Conservation (phyloP, 2,329 filamentous ascomycete genomes). For the Colletotrichum sojae region DNA sequence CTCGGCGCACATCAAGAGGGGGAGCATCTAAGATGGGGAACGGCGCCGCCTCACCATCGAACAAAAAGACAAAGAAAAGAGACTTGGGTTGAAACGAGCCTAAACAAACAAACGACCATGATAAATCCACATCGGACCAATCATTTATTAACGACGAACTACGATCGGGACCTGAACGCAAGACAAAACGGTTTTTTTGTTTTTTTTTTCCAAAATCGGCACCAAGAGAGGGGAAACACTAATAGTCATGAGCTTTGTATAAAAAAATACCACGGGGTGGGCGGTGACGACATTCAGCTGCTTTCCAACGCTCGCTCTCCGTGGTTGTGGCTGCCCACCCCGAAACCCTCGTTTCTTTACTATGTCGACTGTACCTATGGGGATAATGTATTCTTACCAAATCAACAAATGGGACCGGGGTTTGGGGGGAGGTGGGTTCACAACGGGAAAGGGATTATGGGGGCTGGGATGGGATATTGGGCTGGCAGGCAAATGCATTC, state of each 20-base stretch:
- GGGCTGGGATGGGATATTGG: neutral
- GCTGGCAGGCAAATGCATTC: constrained; percentile 19
- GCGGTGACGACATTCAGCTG: neutral
- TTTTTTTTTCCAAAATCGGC: constrained; percentile 3
- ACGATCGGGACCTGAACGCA: constrained; percentile 34
- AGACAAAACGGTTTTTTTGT: too few species aligned
- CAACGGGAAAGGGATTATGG: neutral
- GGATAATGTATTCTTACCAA: constrained; percentile 31
- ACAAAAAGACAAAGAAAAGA: constrained; percentile 14
- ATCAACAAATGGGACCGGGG: constrained; percentile 9
- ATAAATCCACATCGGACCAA: constrained; percentile 28
- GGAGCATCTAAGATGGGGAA: constrained; percentile 55
- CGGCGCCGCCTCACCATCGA: constrained; percentile 2
- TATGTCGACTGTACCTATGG: constrained; percentile 34
- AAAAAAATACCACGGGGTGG: constrained; percentile 23
- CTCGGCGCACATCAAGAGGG: constrained; percentile 57
- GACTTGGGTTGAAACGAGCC: constrained; percentile 1
- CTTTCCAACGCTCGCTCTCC: too few species aligned
- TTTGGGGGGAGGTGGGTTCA: neutral
- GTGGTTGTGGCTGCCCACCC: neutral
- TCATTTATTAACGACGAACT: constrained; percentile 36
- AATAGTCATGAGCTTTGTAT: constrained; percentile 30
- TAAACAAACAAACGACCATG: constrained; percentile 1
- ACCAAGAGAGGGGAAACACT: constrained; percentile 7
- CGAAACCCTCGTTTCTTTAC: constrained; percentile 5